Percentiles rank a stretch among this genome's conserved stretches.
These are phyloP conservation scores for Salix caprea DNA, from an alignment of 345 rosid genomes.

Conservation along the genomic window DNA sequence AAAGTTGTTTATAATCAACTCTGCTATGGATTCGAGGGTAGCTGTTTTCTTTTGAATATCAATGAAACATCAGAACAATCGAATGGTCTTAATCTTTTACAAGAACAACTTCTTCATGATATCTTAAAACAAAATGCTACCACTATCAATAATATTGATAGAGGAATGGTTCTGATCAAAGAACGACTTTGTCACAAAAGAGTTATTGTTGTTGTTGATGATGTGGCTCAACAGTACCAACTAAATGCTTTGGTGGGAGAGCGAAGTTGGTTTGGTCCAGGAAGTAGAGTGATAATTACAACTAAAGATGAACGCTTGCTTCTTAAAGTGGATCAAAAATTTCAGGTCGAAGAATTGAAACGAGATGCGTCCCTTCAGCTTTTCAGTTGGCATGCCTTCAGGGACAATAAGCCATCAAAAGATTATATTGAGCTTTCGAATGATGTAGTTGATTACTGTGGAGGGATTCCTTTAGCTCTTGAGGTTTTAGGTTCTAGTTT, in stretches of 20 bases:
- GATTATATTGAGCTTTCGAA: not conserved
- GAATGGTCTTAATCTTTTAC: not conserved
- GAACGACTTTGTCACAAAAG: not conserved
- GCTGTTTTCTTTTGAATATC: not conserved
- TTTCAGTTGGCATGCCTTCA: constrained; percentile 11
- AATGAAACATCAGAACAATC: not conserved
- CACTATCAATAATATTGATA: not conserved
- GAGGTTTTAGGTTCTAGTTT: constrained; percentile 10
- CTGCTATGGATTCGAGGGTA: not conserved
- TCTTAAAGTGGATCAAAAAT: not conserved
- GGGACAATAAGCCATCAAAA: not conserved
- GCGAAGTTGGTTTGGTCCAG: not conserved
- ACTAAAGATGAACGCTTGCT: not conserved
- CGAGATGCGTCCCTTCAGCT: not conserved
- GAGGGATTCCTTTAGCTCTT: constrained; percentile 15
- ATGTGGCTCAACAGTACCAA: not conserved
- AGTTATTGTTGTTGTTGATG: constrained; percentile 17
- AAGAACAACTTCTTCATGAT: not conserved
- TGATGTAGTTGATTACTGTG: not conserved
- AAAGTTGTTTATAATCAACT: not conserved
- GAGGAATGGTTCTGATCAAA: not conserved
- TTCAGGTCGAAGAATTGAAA: not conserved
- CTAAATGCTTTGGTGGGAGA: constrained; percentile 4
- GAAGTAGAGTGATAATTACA: constrained; percentile 12
- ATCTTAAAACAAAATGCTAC: not conserved